A percentile compares a stretch with the other conserved stretches of the same genome.
Conservation (phyloP, 169 alveolate genomes). For the Plasmodium inui region DNA sequence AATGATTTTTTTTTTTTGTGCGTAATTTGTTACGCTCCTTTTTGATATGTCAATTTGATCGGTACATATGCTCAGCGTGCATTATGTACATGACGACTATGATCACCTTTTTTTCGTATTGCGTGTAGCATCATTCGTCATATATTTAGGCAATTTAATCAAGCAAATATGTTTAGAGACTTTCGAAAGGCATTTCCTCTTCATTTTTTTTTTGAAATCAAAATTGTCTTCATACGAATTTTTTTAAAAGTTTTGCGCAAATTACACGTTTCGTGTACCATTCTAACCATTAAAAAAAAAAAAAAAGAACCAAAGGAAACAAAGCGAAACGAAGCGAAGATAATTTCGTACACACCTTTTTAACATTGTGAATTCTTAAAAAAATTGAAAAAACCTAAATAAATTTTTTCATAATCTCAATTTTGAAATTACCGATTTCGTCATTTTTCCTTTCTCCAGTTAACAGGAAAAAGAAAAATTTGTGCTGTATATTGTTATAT, state of each 20-base stretch:
- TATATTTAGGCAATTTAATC: neutral
- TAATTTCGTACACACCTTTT: neutral
- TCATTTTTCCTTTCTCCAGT: neutral
- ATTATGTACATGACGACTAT: neutral
- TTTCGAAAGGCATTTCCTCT: neutral
- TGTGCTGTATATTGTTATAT: neutral
- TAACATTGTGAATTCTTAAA: neutral
- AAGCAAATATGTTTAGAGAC: neutral
- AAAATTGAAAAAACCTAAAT: neutral
- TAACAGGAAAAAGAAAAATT: neutral
- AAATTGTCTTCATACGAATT: conserved; percentile 3
- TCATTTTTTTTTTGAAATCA: neutral
- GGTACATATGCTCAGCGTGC: neutral
- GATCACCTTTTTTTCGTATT: neutral
- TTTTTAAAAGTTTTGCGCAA: neutral
- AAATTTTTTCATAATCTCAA: neutral
- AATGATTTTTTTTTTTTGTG: neutral
- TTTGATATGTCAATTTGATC: neutral
- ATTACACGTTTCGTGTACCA: conserved; percentile 2
- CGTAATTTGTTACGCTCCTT: neutral
- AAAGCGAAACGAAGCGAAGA: neutral
- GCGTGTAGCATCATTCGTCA: neutral
- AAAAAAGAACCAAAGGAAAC: neutral
- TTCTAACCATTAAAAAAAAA: neutral
- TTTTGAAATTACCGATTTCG: neutral